Evolutionary conservation across 2,329 filamentous ascomycete species (phyloP), one percentile per base, ranked within the genome.

Genomic region (Penicillium crustosum): DNA sequence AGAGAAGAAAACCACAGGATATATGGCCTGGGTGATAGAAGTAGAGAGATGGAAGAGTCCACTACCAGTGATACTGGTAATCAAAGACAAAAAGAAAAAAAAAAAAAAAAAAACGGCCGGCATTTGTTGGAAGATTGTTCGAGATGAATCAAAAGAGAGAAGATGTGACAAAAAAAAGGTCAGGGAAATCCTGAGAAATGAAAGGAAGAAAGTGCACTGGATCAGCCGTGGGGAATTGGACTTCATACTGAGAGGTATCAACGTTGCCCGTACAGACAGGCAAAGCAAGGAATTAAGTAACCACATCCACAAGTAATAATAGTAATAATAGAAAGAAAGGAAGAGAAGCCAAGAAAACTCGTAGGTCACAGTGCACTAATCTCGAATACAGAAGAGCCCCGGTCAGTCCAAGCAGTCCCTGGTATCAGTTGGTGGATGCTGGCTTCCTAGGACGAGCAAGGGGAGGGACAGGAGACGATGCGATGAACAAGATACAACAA

Each of bases 401-500:
- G 33, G 38, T 42, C 50, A 57, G 47, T 58, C 61, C 60, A 48
- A 59, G 50, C 48, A 60, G 58, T 50, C 59, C 58, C 52, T 62
- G 57, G 58, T 54, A 50, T 53, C 65, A 60, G 45, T 60, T 42
- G 43, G 48, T 48, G 55, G 31, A 38, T 43, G 49, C 60, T 57
- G 51, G 53, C 55, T 56, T 48, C 49, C 21, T 35, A 55, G 53
- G 57, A 55, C 47, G 43, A 54, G 60, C 55, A 61, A 60, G 51
- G 51, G 54, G 61, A 63, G 50, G 63, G 41, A 43, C 17, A 29
- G 35, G 49, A 45, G 50, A 53, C 17, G 35, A 61, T 68, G 69
- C 67, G 67, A 64, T 69, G 64, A 62, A 66, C 65, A 61, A 63
- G 66, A 66, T 66, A 70, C 71, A 69, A 71, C 68, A 74, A 74